Conservation (phyloP, 305 asterid species). For the Fraxinus baroniana region DNA sequence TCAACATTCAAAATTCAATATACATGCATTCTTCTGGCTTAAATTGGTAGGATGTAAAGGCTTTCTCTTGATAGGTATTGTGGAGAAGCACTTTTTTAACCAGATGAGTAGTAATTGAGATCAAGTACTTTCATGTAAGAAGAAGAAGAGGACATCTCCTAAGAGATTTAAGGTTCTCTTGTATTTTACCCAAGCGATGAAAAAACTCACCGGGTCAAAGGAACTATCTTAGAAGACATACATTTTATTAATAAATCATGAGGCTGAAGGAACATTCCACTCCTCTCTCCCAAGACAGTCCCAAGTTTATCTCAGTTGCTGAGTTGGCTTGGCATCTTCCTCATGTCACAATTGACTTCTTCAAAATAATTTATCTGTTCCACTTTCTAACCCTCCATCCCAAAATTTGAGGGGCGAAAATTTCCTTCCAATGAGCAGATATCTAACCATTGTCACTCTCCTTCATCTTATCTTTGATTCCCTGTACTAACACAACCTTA, state of each 20-base stretch:
- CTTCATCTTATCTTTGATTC: neutral
- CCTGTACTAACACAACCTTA: neutral
- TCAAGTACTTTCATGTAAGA: neutral
- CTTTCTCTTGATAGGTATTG: neutral
- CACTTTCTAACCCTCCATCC: neutral
- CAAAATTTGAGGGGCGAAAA: neutral
- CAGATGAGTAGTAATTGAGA: neutral
- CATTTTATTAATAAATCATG: neutral
- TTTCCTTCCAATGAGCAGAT: neutral
- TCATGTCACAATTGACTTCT: neutral
- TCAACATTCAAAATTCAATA: neutral
- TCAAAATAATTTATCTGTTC: neutral
- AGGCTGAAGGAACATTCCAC: neutral
- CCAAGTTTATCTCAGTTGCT: neutral
- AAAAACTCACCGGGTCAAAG: neutral
- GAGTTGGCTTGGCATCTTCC: neutral
- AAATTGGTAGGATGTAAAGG: neutral
- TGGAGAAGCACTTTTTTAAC: neutral
- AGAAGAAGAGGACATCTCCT: neutral
- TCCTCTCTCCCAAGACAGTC: neutral
- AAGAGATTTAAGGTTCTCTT: neutral
- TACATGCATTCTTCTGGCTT: neutral
- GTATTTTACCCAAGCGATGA: neutral
- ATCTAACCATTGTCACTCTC: neutral
- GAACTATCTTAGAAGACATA: neutral